Conservation (phyloP, 768 basidiomycete genomes). For the Mycena albidolilacea region DNA sequence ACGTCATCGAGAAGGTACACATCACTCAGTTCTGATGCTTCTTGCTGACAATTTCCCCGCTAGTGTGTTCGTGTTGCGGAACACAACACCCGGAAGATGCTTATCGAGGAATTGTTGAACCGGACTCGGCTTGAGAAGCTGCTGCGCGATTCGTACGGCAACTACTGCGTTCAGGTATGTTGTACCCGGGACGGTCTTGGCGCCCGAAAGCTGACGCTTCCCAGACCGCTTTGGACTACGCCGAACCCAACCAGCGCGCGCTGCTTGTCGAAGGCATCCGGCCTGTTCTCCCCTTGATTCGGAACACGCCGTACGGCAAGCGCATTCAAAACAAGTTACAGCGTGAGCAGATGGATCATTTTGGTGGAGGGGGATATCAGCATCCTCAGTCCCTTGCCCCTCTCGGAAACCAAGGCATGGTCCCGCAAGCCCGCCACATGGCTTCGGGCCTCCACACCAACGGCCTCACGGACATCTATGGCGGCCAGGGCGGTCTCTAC, state of each 20-base stretch:
- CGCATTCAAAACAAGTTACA: slow-evolving; percentile 99
- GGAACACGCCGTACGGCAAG: slow-evolving; percentile 99
- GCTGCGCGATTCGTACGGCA: slow-evolving; percentile 95
- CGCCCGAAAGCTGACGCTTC: slow-evolving; percentile 32
- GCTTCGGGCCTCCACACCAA: slow-evolving; percentile 66
- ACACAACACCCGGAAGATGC: slow-evolving; percentile 91
- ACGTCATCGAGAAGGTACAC: slow-evolving; percentile 95
- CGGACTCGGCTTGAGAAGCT: slow-evolving; percentile 96
- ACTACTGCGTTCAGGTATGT: slow-evolving; percentile 92
- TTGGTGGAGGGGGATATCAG: slow-evolving; percentile 64
- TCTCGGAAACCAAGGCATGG: slow-evolving; percentile 71
- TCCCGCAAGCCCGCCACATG: slow-evolving; percentile 68
- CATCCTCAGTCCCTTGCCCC: slow-evolving; percentile 72
- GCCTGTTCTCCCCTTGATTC: slow-evolving; percentile 97
- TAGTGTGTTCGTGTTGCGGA: slow-evolving; percentile 95
- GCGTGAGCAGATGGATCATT: slow-evolving; percentile 89
- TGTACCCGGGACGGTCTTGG: slow-evolving; percentile 37
- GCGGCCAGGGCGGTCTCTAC: slow-evolving; percentile 73
- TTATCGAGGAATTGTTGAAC: slow-evolving; percentile 96
- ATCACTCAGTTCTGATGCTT: slow-evolving; percentile 6
- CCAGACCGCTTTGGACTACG: slow-evolving; percentile 97
- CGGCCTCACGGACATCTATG: slow-evolving; percentile 77
- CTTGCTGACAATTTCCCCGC: slow-evolving; percentile 22
- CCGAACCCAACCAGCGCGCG: slow-evolving; percentile 93
- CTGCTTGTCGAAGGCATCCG: slow-evolving; percentile 97